Conservation (phyloP, 768 basidiomycete genomes). For the Mycena galopus region DNA sequence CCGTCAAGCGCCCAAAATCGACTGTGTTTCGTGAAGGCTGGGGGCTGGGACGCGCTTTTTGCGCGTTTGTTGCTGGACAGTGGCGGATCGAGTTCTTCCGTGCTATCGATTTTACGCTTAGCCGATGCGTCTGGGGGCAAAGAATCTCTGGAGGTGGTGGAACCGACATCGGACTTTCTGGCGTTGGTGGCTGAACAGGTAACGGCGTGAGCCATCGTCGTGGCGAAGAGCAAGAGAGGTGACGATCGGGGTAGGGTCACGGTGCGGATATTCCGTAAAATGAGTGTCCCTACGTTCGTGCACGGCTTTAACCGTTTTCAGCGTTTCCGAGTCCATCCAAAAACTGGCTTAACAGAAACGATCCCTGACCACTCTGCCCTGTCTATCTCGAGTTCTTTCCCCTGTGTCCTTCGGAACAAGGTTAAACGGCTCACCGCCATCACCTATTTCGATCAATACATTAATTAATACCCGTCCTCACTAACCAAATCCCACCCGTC, state of each 20-base stretch:
- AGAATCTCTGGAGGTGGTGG: neutral
- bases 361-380: no score
- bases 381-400: no score
- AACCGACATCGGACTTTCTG: neutral
- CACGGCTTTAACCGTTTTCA: no score
- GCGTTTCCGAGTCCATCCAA: no score
- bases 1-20: constrained; percentile 43
- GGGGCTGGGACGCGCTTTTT: constrained; percentile 21
- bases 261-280: no score
- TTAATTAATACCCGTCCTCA: constrained; percentile 40
- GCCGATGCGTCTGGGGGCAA: neutral
- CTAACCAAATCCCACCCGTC: constrained; percentile 65
- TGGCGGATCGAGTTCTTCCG: neutral
- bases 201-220: neutral
- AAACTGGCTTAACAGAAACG: no score
- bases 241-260: no score
- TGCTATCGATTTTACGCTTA: constrained; percentile 7
- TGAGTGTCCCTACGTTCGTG: no score
- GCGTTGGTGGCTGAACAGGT: constrained; percentile 4
- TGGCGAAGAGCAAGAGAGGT: neutral
- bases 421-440: no score
- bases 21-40: constrained; percentile 35
- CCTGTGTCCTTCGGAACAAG: no score
- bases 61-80: constrained; percentile 17
- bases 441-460: no score